Percentiles rank a stretch among this genome's conserved stretches.
These are phyloP conservation scores for Leccinum ochraceum DNA, from an alignment of 768 basidiomycete genomes.

Conservation along the genomic window DNA sequence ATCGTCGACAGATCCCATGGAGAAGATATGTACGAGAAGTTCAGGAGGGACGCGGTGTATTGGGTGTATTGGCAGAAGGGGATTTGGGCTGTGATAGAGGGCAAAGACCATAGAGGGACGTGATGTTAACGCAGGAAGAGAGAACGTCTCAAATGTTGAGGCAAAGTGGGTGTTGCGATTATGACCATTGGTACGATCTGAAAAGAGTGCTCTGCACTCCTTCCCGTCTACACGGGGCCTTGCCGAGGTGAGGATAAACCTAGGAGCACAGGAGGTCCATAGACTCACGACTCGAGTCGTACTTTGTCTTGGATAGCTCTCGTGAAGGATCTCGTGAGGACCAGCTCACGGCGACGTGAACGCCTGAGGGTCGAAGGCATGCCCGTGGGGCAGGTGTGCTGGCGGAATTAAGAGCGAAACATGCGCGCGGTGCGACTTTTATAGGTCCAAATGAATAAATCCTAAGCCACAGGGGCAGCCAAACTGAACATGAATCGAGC, in stretches of 20 bases:
- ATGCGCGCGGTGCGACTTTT: conserved; percentile 27
- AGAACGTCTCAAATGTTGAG: conserved; percentile 20
- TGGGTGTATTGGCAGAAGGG: conserved; percentile 41
- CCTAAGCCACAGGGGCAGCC: conserved; percentile 33
- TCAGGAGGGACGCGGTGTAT: conserved; percentile 64
- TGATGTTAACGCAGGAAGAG: conserved; percentile 19
- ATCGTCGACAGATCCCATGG: conserved; percentile 57
- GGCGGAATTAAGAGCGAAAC: conserved; percentile 13
- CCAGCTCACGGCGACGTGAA: conserved; percentile 48
- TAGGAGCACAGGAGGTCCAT: not conserved
- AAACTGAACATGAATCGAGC: conserved; percentile 12
- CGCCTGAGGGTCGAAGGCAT: conserved; percentile 47
- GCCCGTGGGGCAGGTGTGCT: conserved; percentile 24
- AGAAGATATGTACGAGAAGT: conserved; percentile 63
- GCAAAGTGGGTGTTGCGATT: conserved; percentile 11
- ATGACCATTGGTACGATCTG: conserved; percentile 24
- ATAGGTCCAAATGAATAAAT: conserved; percentile 19
- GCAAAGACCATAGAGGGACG: conserved; percentile 31
- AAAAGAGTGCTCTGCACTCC: conserved; percentile 21
- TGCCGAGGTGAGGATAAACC: conserved; percentile 10
- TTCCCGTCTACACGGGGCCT: conserved; percentile 21
- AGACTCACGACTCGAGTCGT: conserved; percentile 33
- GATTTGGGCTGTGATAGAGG: conserved; percentile 26
- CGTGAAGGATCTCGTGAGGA: conserved; percentile 52
- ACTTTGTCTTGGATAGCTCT: conserved; percentile 47